Base-by-base conservation (phyloP, 768 basidiomycete genomes). In the Mycena capillaripes region DNA sequence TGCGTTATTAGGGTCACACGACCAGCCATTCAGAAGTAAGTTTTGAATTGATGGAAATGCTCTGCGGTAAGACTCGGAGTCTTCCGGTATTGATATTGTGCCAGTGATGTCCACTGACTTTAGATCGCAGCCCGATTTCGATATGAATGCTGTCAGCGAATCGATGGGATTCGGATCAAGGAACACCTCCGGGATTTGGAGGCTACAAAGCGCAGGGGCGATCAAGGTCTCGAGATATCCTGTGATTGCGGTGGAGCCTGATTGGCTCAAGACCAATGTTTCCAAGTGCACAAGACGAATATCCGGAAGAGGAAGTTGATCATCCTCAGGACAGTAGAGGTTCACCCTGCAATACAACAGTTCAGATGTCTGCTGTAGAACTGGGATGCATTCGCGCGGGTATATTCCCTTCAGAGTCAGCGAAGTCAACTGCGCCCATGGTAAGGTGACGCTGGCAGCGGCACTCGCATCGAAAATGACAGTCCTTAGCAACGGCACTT, bases 301-400 rank as follows among this genome's bases (percentile, higher is more conserved):
- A 19, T 42, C 40, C 4, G n/a, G n/a, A n/a, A n/a, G n/a, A n/a
- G n/a, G n/a, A n/a, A 38, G 3, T 38, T 44, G 40, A 17, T 10
- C 16, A 17, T 42, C 40, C 4, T 4, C 10, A 12, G 0, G 4
- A 4, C 40, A 14, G 97, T 97, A 73, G 98, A 96, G 83, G 97
- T 95, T 95, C 29, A 55, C 19, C 12, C 32, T 21, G 30, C 53
- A 55, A 55, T 32, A 19, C 5, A 55, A 29, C 6, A 55, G 30
- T 12, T 32, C 21, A 16, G 19, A 19, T 21, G 53, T 23, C 30
- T 32, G 53, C 19, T 32, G 29, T 30, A 55, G 16, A 30, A 55
- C 10, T 8, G 53, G 17, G 11, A 10, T 5, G 14, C 30, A 30
- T 32, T 55, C 30, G 0, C 3, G 6, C 2, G 30, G 53, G 53